These are phyloP conservation scores for Boehmeria nivea DNA, from an alignment of 306 rosid genomes.

Conservation along the genomic window DNA sequence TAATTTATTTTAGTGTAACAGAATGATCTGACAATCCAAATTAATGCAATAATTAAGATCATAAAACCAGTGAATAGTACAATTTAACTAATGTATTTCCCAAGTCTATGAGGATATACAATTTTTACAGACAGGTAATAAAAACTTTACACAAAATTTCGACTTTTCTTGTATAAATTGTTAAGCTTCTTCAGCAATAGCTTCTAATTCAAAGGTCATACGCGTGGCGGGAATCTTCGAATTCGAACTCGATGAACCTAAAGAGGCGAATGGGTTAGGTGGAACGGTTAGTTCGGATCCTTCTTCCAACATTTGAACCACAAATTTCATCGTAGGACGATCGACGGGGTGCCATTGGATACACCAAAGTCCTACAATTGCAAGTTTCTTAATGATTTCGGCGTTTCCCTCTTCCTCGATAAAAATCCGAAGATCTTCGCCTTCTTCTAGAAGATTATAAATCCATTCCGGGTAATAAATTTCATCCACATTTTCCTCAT, in stretches of 20 bases:
- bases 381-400: background rate
- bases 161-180: too few relatives aligned
- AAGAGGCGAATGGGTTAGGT: background rate
- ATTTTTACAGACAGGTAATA: too few relatives aligned
- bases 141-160: too few relatives aligned
- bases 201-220: background rate
- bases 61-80: too few relatives aligned
- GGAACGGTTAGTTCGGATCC: background rate
- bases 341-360: background rate
- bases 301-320: background rate
- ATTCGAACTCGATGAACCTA: background rate
- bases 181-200: background rate
- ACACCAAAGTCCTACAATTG: background rate
- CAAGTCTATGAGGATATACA: too few relatives aligned
- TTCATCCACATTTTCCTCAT: background rate
- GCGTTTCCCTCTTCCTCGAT: background rate
- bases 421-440: background rate
- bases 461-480: background rate
- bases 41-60: too few relatives aligned
- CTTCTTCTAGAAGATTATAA: background rate
- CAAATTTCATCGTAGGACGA: background rate
- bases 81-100: too few relatives aligned
- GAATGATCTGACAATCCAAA: too few relatives aligned
- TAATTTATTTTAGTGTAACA: too few relatives aligned
- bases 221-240: background rate